phyloP scores from a whole-genome alignment of 306 rosid genomes.

The Trifolium dubium region DNA sequence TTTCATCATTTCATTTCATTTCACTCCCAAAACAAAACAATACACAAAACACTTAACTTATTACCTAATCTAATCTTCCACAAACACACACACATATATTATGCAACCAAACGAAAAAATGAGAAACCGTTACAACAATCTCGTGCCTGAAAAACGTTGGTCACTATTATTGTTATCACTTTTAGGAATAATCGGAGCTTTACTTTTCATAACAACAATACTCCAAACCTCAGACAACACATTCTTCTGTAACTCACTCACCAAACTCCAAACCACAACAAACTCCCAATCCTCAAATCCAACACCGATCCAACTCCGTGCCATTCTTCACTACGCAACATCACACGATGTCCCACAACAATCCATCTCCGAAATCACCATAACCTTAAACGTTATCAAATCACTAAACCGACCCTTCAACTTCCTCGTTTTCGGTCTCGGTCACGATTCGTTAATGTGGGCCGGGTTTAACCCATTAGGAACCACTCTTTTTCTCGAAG shows the following conservation, averaged over 20 bases:
- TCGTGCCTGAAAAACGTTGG: slow-evolving; percentile 14
- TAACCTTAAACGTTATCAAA: slow-evolving; percentile 64
- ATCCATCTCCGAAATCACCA: slow-evolving; percentile 53
- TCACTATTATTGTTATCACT: slow-evolving; percentile 21
- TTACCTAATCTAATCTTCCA: background rate
- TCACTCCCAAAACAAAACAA: background rate
- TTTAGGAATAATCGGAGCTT: slow-evolving; percentile 50
- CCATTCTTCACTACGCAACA: slow-evolving; percentile 85
- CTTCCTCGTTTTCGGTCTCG: slow-evolving; percentile 78
- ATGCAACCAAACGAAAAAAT: slow-evolving; percentile 33
- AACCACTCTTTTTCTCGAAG: slow-evolving; percentile 78
- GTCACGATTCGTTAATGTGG: slow-evolving; percentile 93
- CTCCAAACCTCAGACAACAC: slow-evolving; percentile 44
- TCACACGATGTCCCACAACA: slow-evolving; percentile 66
- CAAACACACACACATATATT: background rate
- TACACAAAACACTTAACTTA: no score
- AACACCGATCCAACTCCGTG: slow-evolving; percentile 51
- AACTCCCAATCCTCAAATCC: background rate
- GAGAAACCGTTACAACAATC: slow-evolving; percentile 40
- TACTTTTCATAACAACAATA: slow-evolving; percentile 46
- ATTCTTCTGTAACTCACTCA: slow-evolving; percentile 46
- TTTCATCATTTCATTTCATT: background rate
- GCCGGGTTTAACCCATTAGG: slow-evolving; percentile 72
- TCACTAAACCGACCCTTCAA: slow-evolving; percentile 60
- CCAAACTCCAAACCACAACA: background rate